These are phyloP conservation scores for Neurospora sp. DNA, from an alignment of 495 filamentous ascomycete genomes.

Conservation along the genomic window DNA sequence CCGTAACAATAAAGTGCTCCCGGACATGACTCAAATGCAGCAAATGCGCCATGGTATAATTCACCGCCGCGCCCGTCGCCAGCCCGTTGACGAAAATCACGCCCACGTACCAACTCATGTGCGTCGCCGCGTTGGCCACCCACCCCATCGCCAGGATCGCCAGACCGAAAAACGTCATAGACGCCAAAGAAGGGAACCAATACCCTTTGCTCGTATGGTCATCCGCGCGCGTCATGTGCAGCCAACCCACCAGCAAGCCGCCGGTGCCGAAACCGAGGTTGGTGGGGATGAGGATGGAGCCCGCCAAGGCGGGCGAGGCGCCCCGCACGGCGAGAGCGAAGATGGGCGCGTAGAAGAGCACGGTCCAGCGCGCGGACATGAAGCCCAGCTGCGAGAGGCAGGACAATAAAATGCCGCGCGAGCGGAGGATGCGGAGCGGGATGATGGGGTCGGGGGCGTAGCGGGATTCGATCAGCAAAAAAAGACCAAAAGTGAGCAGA, in stretches of 20 bases:
- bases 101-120: slow-evolving; percentile 37
- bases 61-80: slow-evolving; percentile 58
- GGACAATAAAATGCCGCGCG: slow-evolving; percentile 54
- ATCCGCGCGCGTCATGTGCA: slow-evolving; percentile 56
- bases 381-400: slow-evolving; percentile 58
- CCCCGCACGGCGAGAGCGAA: slow-evolving; percentile 62
- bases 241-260: slow-evolving; percentile 54
- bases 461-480: slow-evolving; percentile 51
- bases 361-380: slow-evolving; percentile 66
- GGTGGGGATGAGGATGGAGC: slow-evolving; percentile 63
- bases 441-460: slow-evolving; percentile 57
- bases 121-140: slow-evolving; percentile 39
- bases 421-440: slow-evolving; percentile 51
- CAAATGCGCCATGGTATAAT: slow-evolving; percentile 69
- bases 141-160: slow-evolving; percentile 40
- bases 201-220: slow-evolving; percentile 28
- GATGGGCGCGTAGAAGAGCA: slow-evolving; percentile 69
- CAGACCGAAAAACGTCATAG: slow-evolving; percentile 44
- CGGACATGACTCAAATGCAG: slow-evolving; percentile 53
- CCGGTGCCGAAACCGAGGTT: slow-evolving; percentile 66
- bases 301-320: slow-evolving; percentile 55
- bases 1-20: slow-evolving; percentile 60
- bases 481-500: slow-evolving; percentile 39
- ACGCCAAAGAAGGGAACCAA: slow-evolving; percentile 46
- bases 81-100: slow-evolving; percentile 56